A percentile compares a stretch with the other conserved stretches of the same genome.
These are phyloP conservation scores for Cyclocybe cylindracea DNA, from an alignment of 768 basidiomycete species.

Conservation along the genomic window DNA sequence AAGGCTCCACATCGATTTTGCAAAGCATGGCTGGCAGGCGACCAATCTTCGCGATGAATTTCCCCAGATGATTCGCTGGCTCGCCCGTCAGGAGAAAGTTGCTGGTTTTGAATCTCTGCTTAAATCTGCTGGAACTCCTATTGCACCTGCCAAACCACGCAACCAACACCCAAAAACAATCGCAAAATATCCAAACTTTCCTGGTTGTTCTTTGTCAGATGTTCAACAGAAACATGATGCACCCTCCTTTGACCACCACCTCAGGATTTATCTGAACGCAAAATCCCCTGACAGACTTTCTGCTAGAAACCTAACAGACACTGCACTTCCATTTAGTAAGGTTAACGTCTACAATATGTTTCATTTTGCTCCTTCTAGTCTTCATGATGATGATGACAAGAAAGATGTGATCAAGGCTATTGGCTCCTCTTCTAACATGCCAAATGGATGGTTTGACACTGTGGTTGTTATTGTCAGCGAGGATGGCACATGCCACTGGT, in stretches of 20 bases:
- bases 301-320: not conserved
- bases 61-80: slow-evolving; percentile 38
- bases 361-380: slow-evolving; percentile 16
- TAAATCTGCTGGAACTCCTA: not conserved
- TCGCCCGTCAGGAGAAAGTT: slow-evolving; percentile 31
- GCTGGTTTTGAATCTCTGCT: not conserved
- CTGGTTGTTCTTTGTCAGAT: slow-evolving; percentile 13
- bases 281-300: not conserved
- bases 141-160: not conserved
- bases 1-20: slow-evolving; percentile 37
- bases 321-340: slow-evolving; percentile 16
- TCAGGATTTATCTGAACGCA: slow-evolving; percentile 24
- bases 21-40: slow-evolving; percentile 31
- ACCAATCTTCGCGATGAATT: slow-evolving; percentile 25
- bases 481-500: slow-evolving; percentile 21
- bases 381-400: slow-evolving; percentile 18
- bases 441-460: slow-evolving; percentile 26
- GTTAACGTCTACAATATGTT: slow-evolving; percentile 23
- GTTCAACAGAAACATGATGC: slow-evolving; percentile 15
- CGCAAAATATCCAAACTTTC: slow-evolving; percentile 9
- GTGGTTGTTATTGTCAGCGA: slow-evolving; percentile 16
- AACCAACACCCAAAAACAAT: slow-evolving; percentile 9
- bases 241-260: slow-evolving; percentile 22
- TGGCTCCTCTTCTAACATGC: slow-evolving; percentile 6
- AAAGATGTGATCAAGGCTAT: slow-evolving; percentile 20